Base-by-base conservation (phyloP, 169 alveolate species). In the Neospora caninum region DNA sequence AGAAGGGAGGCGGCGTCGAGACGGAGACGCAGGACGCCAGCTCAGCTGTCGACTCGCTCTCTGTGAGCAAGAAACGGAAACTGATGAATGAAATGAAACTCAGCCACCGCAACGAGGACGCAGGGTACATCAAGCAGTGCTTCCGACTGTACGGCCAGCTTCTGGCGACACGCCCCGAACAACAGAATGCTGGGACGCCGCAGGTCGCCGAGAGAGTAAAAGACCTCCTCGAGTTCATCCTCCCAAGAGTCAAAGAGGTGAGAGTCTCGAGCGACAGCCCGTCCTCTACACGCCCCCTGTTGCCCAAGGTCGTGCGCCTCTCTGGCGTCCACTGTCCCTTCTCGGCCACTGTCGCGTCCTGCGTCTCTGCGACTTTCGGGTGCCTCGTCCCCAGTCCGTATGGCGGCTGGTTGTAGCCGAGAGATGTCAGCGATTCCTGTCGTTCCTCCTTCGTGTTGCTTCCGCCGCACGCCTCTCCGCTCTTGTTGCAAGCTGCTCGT, bases 111-210 rank as follows among this genome's bases (percentile, higher is more conserved):
- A 82, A 82, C 41, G 67, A 82, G 36, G 89, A 82, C 64, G 89
- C 89, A 22, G 89, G 89, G 10, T 82, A 82, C 64, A 82, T 82
- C 89, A 82, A 82, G 38, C 89, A 82, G 67, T 82, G 89, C 64
- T 82, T 82, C 38, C 89, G 89, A 27, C 36, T 82, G 89, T 82
- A 82, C 25, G 89, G 89, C 22, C 89, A 82, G 69, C 89, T 82
- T 13, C 89, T 82, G 31, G 89, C 89, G 10, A 20, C 89, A 9
- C 89, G 89, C 0, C 69, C 54, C 38, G 89, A 82, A 49, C 45
- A 73, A 36, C 54, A 38, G 89, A 41, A 38, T 42, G 64, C 89
- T 18, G 67, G 64, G 6, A 41, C 69, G 16, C 69, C 53, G 4
- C 54, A 38, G 31, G 89, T 82, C 38, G 43, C 38, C 34, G 36